Evolutionary conservation across 768 basidiomycete species (phyloP).

Genomic region (Xerocomellus intermedius): DNA sequence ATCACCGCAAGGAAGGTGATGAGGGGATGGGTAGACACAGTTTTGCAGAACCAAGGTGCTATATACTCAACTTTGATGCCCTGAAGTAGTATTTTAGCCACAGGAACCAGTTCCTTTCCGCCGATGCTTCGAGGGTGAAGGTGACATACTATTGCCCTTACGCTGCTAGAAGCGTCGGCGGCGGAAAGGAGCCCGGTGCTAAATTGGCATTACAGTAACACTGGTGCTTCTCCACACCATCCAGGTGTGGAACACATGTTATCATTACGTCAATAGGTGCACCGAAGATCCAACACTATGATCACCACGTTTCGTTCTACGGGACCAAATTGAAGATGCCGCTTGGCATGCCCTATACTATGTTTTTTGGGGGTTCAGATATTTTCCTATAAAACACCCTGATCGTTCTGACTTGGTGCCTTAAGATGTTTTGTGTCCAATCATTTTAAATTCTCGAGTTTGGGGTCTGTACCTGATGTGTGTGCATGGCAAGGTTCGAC

Average conservation of each 20-base stretch:
- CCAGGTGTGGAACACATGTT: too few species aligned
- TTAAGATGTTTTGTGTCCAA: too few species aligned
- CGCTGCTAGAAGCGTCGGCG: not conserved
- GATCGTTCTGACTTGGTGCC: too few species aligned
- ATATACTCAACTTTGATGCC: not conserved
- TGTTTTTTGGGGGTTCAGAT: too few species aligned
- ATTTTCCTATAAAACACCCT: too few species aligned
- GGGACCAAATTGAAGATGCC: too few species aligned
- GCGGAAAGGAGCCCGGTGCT: not conserved
- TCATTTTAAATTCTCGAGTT: not conserved
- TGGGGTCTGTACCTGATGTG: conserved; percentile 32
- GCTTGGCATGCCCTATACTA: too few species aligned
- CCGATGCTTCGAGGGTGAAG: too few species aligned
- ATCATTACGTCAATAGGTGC: not conserved
- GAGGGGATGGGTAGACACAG: not conserved
- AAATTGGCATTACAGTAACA: too few species aligned
- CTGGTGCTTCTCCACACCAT: too few species aligned
- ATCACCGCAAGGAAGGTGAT: not conserved
- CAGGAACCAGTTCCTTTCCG: not conserved
- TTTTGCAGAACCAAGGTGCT: not conserved
- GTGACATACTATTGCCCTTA: too few species aligned
- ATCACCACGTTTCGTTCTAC: not conserved
- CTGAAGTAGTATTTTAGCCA: not conserved
- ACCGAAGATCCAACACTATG: not conserved
- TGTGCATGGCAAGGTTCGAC: conserved; percentile 19